Percentiles rank a stretch among this genome's conserved stretches.
phyloP scores from a whole-genome alignment of 768 basidiomycete genomes.

The Leccinellum luteum region DNA sequence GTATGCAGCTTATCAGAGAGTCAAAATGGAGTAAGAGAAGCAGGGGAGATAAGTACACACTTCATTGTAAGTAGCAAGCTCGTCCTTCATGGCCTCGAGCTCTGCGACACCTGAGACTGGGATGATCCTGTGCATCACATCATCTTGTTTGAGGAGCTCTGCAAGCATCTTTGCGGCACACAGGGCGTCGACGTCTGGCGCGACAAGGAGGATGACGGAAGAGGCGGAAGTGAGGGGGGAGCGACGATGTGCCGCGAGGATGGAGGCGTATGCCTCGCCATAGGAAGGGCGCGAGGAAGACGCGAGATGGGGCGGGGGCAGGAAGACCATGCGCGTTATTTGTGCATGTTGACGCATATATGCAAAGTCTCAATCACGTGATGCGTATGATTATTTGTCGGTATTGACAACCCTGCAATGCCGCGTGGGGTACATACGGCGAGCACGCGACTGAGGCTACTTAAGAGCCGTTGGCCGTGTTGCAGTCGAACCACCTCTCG shows the following conservation, averaged over 20 bases:
- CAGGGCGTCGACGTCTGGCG: conserved; percentile 89
- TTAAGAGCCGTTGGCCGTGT: conserved; percentile 20
- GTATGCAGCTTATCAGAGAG: conserved; percentile 65
- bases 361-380: conserved; percentile 6
- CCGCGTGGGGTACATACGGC: conserved; percentile 28
- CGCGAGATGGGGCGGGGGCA: conserved; percentile 70
- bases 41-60: conserved; percentile 36
- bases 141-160: conserved; percentile 88
- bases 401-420: conserved; percentile 10
- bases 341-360: neutral
- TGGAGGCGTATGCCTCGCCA: conserved; percentile 66
- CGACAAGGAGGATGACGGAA: conserved; percentile 81
- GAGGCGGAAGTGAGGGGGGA: conserved; percentile 77
- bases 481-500: conserved; percentile 8
- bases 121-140: conserved; percentile 84
- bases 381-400: conserved; percentile 11
- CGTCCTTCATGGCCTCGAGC: conserved; percentile 61
- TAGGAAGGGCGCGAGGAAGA: conserved; percentile 61
- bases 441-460: conserved; percentile 30
- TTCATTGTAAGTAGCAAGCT: conserved; percentile 65
- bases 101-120: conserved; percentile 87
- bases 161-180: conserved; percentile 90
- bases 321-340: conserved; percentile 51
- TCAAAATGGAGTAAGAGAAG: neutral
- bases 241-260: conserved; percentile 68